Percentiles rank a stretch among this genome's conserved stretches.
Conservation (phyloP, 805 yeast genomes). For the Starmerella stigmatis region DNA sequence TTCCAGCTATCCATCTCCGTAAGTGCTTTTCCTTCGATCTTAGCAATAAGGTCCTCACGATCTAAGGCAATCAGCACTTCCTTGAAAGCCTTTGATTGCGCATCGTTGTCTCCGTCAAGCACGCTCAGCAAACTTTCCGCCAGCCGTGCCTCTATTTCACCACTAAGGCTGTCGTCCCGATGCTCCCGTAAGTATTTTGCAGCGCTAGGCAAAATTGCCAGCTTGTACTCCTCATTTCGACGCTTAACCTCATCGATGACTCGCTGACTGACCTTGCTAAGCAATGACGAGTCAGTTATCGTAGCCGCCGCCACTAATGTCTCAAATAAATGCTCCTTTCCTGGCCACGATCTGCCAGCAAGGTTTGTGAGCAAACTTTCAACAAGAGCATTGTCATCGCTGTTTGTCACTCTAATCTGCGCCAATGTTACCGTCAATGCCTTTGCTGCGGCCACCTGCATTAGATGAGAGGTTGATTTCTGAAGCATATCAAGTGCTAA, state of each 20-base stretch:
- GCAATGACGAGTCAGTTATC: constrained; percentile 31
- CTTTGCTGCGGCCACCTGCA: constrained; percentile 61
- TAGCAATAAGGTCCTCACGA: background rate
- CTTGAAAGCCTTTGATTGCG: constrained; percentile 13
- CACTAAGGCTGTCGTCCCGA: constrained; percentile 26
- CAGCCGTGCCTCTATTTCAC: constrained; percentile 27
- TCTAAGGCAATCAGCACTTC: constrained; percentile 7
- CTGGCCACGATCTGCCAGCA: constrained; percentile 76
- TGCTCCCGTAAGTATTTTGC: constrained; percentile 39
- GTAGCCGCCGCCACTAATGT: constrained; percentile 51
- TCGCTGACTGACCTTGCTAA: constrained; percentile 35
- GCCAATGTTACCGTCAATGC: constrained; percentile 56
- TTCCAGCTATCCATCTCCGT: constrained; percentile 45
- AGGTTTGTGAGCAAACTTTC: constrained; percentile 52
- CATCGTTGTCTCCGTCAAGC: constrained; percentile 31
- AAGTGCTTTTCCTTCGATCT: constrained; percentile 22
- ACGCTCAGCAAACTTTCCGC: constrained; percentile 36
- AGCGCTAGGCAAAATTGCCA: constrained; percentile 42
- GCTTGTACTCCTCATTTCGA: constrained; percentile 54
- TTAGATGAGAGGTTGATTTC: constrained; percentile 46
- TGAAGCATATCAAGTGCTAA: constrained; percentile 41
- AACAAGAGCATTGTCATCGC: constrained; percentile 42
- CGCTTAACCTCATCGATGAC: constrained; percentile 54
- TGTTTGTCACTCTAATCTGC: constrained; percentile 24
- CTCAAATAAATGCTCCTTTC: constrained; percentile 66